Evolutionary conservation across 371 early-diverging fungal species (phyloP), one percentile per base, ranked within the genome.

Genomic region (Funneliformis caledonium): DNA sequence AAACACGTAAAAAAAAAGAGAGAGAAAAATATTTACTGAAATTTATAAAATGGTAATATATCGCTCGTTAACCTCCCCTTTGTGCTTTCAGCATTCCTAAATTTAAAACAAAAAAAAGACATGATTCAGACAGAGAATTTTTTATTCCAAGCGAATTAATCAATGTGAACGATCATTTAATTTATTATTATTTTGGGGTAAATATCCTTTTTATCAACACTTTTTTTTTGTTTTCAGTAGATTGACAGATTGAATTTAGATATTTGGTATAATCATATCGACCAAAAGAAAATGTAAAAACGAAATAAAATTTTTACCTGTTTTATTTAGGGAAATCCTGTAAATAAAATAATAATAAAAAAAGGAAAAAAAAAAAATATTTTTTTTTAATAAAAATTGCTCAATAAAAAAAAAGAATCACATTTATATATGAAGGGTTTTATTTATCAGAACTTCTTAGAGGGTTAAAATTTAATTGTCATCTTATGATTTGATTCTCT

Each of bases 401-500:
- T 33, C 10, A 31, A 64, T 11, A 12, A 22, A 22, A 64, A 31
- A 12, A 31, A 31, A 6, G 12, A 9, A 64, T 19, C 26, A 26
- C 26, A 11, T 33, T 11, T 31, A 64, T 64, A n/a, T 14, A 59
- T 19, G 5, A 59, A 59, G 37, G 19, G 16, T 0, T 52, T 26
- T 52, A 52, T 52, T 16, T 52, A 64, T 64, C 64, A 64, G 64
- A 64, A 64, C 64, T 64, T 64, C 64, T 64, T 64, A 64, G 64
- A 64, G 64, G 56, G 37, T 0, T 52, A 16, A 52, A 52, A 31
- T 64, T 12, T 64, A 33, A 31, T 31, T 26, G 33, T 26, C 33
- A 26, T 64, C 64, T 26, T 64, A 12, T 64, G 59, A 10, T 59
- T 59, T 59, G n/a, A 59, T 22, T 26, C 0, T 64, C 12, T 11